Evolutionary conservation across 1,284 basidiomycete species (phyloP).

Genomic region (Thelephora terrestris): DNA sequence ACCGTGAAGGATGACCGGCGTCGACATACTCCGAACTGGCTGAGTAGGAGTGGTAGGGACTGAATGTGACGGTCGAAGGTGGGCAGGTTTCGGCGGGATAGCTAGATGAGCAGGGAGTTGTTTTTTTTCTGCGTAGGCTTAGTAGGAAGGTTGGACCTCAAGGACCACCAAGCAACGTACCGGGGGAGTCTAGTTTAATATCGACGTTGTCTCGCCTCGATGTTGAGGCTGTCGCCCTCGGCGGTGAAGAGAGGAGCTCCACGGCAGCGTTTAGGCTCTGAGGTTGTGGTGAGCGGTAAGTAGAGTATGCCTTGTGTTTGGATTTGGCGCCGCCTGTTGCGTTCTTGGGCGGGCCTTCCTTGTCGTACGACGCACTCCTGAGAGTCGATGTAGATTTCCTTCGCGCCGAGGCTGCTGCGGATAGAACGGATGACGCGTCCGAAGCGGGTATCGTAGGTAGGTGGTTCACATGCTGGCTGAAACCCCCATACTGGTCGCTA

Average conservation of each 20-base stretch:
- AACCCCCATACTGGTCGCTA: conserved; percentile 23
- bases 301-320: conserved; percentile 38
- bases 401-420: background rate
- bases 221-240: background rate
- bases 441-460: background rate
- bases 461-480: conserved; percentile 2
- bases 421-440: background rate
- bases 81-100: background rate
- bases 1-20: conserved; percentile 25
- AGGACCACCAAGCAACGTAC: too few species aligned
- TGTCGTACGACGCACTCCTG: conserved; percentile 14
- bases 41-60: background rate
- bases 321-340: conserved; percentile 25
- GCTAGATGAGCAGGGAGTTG: too few species aligned
- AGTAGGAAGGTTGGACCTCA: too few species aligned
- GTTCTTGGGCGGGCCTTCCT: conserved; percentile 18
- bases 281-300: conserved; percentile 22
- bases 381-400: conserved; percentile 12
- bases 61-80: background rate
- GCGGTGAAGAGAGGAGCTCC: conserved; percentile 17
- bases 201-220: too few species aligned
- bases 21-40: conserved; percentile 11
- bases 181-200: too few species aligned
- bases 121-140: too few species aligned
- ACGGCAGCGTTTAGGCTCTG: conserved; percentile 32